Base-by-base conservation (phyloP, 495 filamentous ascomycete species). In the Aspergillus heteromorphus region DNA sequence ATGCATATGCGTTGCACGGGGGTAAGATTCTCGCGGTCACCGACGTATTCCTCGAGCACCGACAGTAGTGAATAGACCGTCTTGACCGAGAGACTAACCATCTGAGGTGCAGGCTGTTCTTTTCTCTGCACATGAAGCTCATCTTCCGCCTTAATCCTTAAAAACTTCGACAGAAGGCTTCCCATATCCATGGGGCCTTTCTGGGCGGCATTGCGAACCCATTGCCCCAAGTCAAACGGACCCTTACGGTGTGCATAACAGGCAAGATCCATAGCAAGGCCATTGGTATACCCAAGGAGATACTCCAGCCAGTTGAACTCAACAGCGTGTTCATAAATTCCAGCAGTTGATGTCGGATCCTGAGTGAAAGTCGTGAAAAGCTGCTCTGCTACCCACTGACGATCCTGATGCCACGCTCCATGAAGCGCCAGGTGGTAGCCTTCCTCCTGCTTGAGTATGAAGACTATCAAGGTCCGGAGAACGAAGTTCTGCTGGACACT, bases 371-470 rank as follows among this genome's bases (percentile, higher is more conserved):
- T 79, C 40, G 93, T 87, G 16, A 91, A 80, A 23, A 99, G 79
- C 53, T 87, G 83, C 56, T 82, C 77, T 1, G 84, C 82, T 18
- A 97, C 85, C 87, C 89, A 97, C 25, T 82, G 74, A 51, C 82
- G 86, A 62, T 97, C 88, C 57, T 89, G 86, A 57, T 86, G 85
- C 92, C 93, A 97, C 3, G 95, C 73, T 54, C 87, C 88, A 65
- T 93, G 82, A 49, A 97, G 78, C 16, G 95, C 92, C 48, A 97
- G 89, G 51, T 89, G 84, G 63, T 89, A 83, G 14, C 88, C 83
- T 14, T 81, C 76, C 31, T 85, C 79, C 48, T 82, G 77, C 62
- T 84, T 86, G 29, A 73, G 61, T 40, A 88, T 74, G 54, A 85
- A 87, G 4, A 81, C 78, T 49, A 79, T 71, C 41, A 88, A 76